Percentiles rank a stretch among this genome's conserved stretches.
Conservation (phyloP, 148 eudicot genomes). For the Suaeda aralocaspica region DNA sequence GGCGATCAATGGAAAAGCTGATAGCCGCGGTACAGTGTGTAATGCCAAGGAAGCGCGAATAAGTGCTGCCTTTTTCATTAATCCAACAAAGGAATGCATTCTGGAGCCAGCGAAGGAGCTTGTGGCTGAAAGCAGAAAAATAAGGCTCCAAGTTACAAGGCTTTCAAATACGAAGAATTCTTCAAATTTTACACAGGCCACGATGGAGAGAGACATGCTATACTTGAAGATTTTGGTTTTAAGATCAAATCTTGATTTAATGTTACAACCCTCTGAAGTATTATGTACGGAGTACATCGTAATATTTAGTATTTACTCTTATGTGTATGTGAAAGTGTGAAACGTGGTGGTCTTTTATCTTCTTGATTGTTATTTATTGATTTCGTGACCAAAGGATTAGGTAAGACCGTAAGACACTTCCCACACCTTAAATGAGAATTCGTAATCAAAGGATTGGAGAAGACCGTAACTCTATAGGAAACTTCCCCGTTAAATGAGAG, state of each 20-base stretch:
- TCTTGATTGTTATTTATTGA: no score
- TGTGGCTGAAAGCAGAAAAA: conserved; percentile 15
- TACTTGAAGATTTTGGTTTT: conserved; percentile 20
- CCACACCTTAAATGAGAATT: no score
- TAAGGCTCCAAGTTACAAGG: conserved; percentile 20
- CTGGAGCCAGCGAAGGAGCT: conserved; percentile 38
- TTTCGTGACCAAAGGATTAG: no score
- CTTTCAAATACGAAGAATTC: conserved; percentile 33
- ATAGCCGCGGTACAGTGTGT: conserved; percentile 34
- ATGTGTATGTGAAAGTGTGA: no score
- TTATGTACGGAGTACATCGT: no score
- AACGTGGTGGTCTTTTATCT: no score
- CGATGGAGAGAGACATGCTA: conserved; percentile 21
- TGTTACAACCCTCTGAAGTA: no score
- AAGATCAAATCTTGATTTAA: neutral
- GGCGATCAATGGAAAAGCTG: conserved; percentile 21
- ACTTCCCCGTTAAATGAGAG: no score
- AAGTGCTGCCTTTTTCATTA: conserved; percentile 29
- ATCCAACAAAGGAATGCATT: conserved; percentile 19
- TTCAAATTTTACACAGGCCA: conserved; percentile 9
- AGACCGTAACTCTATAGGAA: no score
- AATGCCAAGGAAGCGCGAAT: conserved; percentile 33
- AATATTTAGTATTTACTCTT: no score
- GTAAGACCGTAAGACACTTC: no score
- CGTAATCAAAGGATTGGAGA: no score